Base-by-base conservation (phyloP, 2,329 filamentous ascomycete genomes). In the Xylariaceae sp. region DNA sequence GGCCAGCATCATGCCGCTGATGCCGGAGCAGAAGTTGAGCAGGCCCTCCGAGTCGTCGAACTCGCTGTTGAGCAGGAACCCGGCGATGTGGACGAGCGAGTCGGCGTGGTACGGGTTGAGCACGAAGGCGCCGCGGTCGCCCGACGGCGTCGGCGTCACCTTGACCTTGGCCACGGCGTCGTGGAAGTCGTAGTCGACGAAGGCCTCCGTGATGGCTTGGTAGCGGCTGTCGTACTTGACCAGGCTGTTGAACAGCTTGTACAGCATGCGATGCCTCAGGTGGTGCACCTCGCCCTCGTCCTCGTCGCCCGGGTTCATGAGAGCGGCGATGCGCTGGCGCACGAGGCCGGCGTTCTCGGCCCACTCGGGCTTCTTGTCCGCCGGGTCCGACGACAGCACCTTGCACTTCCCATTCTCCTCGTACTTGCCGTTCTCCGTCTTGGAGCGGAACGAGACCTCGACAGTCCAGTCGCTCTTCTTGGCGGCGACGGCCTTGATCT, bases 201-300 rank as follows among this genome's bases (percentile, higher is more conserved):
- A 43, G 2, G 44, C 45, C 16, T 43, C 38, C 14, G 31, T 28
- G 4, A 48, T 36, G 2, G 39, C 40, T 29, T 35, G 41, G 36
- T 44, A 53, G 10, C 36, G 32, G 5, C 28, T 30, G 24, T 33
- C 28, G 28, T 47, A 54, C 29, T 43, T 36, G 25, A 53, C 45
- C 1, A 39, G 24, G 11, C 35, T 45, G 32, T 36, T 36, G 37
- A 47, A 52, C 17, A 52, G 35, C 18, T 37, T 44, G 35, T 50
- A 54, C 29, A 54, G 33, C 25, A 48, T 37, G 25, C 28, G 28
- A 31, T 25, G 26, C 16, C 19, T 26, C 17, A 43, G 5, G 29
- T 35, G 30, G 14, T 42, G 30, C 12, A 40, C 25, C 17, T 18
- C n/a, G 2, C 9, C 27, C 10, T 25, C 15, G 12, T n/a, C 7